Evolutionary conservation across 495 filamentous ascomycete genomes (phyloP).

Genomic region (Ascodesmis nigricans): DNA sequence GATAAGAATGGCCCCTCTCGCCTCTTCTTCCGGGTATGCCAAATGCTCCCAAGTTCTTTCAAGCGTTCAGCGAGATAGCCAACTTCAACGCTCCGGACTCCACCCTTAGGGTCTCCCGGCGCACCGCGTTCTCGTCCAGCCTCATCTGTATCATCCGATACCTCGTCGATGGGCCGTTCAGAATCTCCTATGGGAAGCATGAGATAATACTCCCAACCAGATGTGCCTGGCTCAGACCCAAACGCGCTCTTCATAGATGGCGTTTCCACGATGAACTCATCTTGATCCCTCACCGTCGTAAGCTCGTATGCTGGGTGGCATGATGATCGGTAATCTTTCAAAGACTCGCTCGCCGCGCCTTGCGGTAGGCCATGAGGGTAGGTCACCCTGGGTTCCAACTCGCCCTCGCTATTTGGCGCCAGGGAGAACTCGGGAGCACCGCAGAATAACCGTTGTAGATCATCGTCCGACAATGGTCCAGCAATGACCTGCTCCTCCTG

Average conservation of each 20-base stretch:
- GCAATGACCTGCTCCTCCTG: no score
- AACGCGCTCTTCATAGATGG: constrained; percentile 17
- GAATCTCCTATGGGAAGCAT: constrained; percentile 17
- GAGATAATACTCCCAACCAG: constrained; percentile 21
- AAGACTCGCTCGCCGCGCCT: constrained; percentile 1
- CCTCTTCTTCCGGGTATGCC: constrained; percentile 7
- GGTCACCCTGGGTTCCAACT: constrained; percentile 11
- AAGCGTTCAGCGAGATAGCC: constrained; percentile 20
- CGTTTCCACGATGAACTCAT: constrained; percentile 12
- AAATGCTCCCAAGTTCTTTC: constrained; percentile 19
- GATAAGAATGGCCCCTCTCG: not conserved
- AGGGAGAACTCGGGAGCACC: constrained; percentile 15
- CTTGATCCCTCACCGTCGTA: constrained; percentile 10
- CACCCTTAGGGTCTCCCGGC: constrained; percentile 7
- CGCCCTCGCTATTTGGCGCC: not conserved
- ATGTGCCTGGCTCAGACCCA: constrained; percentile 18
- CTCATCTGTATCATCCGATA: constrained; percentile 9
- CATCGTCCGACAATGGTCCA: no score
- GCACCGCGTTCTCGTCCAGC: constrained; percentile 13
- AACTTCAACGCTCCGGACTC: constrained; percentile 19
- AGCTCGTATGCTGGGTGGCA: constrained; percentile 16
- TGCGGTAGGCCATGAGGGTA: constrained; percentile 7
- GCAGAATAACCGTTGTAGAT: constrained; percentile 10
- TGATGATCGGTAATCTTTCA: constrained; percentile 14
- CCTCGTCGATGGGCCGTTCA: constrained; percentile 11